A percentile compares a stretch with the other conserved stretches of the same genome.
These are phyloP conservation scores for Ballota nigra DNA, from an alignment of 257 asterid genomes.

Conservation along the genomic window DNA sequence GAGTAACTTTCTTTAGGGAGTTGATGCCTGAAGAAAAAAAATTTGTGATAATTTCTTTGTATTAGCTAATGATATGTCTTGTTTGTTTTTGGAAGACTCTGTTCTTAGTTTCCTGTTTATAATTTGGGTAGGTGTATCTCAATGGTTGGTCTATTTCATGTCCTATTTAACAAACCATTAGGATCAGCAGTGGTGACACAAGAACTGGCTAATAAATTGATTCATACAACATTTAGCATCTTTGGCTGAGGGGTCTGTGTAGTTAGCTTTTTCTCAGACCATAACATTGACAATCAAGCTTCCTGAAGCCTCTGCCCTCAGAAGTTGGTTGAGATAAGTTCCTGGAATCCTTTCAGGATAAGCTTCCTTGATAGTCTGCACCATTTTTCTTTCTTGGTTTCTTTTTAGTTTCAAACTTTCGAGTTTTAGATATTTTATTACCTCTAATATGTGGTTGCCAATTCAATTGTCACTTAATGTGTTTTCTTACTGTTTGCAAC, in stretches of 20 bases:
- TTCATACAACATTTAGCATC: background rate
- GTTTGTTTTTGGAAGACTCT: background rate
- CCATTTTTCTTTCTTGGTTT: background rate
- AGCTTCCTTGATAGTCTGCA: background rate
- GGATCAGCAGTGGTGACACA: background rate
- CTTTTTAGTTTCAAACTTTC: background rate
- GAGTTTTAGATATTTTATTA: background rate
- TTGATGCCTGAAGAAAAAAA: background rate
- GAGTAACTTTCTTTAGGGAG: background rate
- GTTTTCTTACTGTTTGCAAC: conserved; percentile 34
- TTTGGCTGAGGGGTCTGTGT: background rate
- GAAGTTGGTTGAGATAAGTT: background rate
- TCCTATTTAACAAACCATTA: background rate
- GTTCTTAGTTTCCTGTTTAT: background rate
- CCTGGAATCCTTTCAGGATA: background rate
- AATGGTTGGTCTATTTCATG: background rate
- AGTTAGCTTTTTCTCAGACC: background rate
- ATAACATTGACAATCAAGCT: background rate
- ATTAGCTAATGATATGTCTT: background rate
- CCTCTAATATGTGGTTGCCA: conserved; percentile 4
- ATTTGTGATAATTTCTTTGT: background rate
- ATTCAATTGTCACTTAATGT: conserved; percentile 7
- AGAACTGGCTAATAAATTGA: background rate
- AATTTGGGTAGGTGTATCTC: background rate
- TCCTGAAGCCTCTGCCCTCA: background rate